Conservation (phyloP, 176 grass and related monocot genomes). For the Metroxylon sagu region DNA sequence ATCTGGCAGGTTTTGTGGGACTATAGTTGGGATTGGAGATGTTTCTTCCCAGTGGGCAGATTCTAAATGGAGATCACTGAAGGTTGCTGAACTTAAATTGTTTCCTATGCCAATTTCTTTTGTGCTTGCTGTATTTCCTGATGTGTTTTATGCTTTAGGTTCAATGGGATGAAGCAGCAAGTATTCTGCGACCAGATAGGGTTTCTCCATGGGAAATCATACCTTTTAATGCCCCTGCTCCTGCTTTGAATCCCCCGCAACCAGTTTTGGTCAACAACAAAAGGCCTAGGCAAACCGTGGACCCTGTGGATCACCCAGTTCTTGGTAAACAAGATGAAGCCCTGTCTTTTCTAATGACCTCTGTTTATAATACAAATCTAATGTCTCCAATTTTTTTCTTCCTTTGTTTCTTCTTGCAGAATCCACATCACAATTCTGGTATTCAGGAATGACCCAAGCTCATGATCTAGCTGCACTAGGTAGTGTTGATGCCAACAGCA, state of each 20-base stretch:
- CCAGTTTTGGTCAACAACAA: conserved; percentile 40
- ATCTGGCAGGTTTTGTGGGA: conserved; percentile 66
- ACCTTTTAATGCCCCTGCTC: conserved; percentile 26
- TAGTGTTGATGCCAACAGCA: conserved; percentile 23
- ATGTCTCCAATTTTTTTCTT: not conserved
- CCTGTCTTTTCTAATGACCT: not conserved
- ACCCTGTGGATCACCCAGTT: not conserved
- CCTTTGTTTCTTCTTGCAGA: conserved; percentile 22
- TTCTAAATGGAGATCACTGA: conserved; percentile 71
- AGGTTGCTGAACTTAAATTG: conserved; percentile 30
- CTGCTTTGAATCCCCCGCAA: conserved; percentile 29
- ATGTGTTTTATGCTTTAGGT: conserved; percentile 27
- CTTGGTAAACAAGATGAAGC: not conserved
- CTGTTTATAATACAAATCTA: not conserved
- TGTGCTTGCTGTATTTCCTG: not conserved
- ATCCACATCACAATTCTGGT: conserved; percentile 38
- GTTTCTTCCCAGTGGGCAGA: conserved; percentile 58
- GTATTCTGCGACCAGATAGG: conserved; percentile 45
- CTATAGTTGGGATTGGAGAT: conserved; percentile 57
- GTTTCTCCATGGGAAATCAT: conserved; percentile 83
- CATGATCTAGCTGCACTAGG: conserved; percentile 29
- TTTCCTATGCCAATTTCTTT: not conserved
- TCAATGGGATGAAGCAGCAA: conserved; percentile 69
- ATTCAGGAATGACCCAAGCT: conserved; percentile 33
- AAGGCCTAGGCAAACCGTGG: conserved; percentile 30